Evolutionary conservation across 2,329 filamentous ascomycete species (phyloP).

Genomic region (Stagonosporopsis chrysanthemi): DNA sequence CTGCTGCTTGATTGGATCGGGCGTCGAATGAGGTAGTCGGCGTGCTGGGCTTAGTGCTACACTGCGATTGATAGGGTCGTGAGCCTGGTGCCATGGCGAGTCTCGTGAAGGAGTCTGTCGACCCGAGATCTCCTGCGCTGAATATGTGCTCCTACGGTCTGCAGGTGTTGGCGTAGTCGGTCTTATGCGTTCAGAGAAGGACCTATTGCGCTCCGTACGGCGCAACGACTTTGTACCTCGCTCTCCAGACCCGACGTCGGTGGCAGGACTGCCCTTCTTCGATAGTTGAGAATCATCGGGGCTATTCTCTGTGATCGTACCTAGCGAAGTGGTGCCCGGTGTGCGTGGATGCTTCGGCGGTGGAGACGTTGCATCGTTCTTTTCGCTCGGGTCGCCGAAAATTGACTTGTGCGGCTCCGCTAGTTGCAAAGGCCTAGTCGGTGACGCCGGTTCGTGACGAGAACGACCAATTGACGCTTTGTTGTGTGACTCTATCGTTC

Average conservation of each 20-base stretch:
- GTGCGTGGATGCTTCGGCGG: slow-evolving; percentile 36
- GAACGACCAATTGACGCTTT: slow-evolving; percentile 16
- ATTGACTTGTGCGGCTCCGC: slow-evolving; percentile 42
- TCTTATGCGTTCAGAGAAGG: slow-evolving; percentile 47
- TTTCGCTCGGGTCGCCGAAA: slow-evolving; percentile 44
- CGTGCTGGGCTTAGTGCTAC: slow-evolving; percentile 48
- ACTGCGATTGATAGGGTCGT: slow-evolving; percentile 54
- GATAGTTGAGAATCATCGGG: slow-evolving; percentile 52
- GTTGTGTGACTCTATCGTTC: slow-evolving; percentile 17
- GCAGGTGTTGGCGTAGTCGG: slow-evolving; percentile 42
- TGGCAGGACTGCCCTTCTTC: slow-evolving; percentile 53
- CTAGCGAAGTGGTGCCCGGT: slow-evolving; percentile 50
- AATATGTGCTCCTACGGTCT: slow-evolving; percentile 34
- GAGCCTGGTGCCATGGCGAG: slow-evolving; percentile 54
- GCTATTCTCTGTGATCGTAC: slow-evolving; percentile 61
- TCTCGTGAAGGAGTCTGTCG: slow-evolving; percentile 30
- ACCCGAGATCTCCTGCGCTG: slow-evolving; percentile 35
- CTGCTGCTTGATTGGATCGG: slow-evolving; percentile 47
- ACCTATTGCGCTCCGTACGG: slow-evolving; percentile 37
- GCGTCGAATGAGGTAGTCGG: slow-evolving; percentile 47
- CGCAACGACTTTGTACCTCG: slow-evolving; percentile 52
- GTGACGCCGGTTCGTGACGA: slow-evolving; percentile 21
- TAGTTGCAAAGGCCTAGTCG: slow-evolving; percentile 19
- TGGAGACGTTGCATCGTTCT: slow-evolving; percentile 36
- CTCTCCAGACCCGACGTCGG: slow-evolving; percentile 54